These are phyloP conservation scores for Fusarium vanettenii DNA, from an alignment of 2,329 filamentous ascomycete species.

Conservation along the genomic window DNA sequence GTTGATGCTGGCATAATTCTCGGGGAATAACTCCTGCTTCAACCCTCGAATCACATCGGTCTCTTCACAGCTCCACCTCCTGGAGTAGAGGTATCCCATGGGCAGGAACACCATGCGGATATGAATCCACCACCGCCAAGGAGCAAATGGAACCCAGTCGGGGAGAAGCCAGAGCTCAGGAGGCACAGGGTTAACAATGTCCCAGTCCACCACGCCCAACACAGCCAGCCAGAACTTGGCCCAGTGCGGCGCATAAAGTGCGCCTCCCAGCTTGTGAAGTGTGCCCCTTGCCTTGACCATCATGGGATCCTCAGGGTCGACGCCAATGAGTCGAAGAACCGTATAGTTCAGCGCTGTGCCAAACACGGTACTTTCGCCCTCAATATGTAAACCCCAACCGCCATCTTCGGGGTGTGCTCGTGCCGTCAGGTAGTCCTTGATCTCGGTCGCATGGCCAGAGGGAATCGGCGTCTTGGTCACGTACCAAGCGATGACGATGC, in stretches of 20 bases:
- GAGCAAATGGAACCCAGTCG: constrained; percentile 89
- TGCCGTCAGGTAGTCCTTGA: constrained; percentile 91
- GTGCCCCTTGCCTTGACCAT: constrained; percentile 87
- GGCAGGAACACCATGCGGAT: constrained; percentile 96
- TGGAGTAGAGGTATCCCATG: constrained; percentile 92
- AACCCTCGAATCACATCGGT: constrained; percentile 79
- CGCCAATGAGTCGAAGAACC: constrained; percentile 81
- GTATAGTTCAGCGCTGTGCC: constrained; percentile 92
- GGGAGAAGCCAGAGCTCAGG: constrained; percentile 94
- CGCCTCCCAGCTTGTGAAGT: constrained; percentile 87
- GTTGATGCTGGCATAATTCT: constrained; percentile 81
- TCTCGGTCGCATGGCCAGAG: constrained; percentile 82
- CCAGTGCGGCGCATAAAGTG: constrained; percentile 89
- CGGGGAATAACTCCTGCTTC: constrained; percentile 83
- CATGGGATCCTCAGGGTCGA: constrained; percentile 82
- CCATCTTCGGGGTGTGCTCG: constrained; percentile 88
- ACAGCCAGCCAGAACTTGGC: constrained; percentile 95
- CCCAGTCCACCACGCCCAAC: constrained; percentile 86
- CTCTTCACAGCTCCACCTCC: constrained; percentile 80
- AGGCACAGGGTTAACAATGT: constrained; percentile 92
- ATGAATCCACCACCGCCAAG: constrained; percentile 98
- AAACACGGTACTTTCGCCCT: constrained; percentile 91
- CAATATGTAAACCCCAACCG: constrained; percentile 97
- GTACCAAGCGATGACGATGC: constrained; percentile 87
- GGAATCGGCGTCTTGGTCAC: constrained; percentile 90